These are phyloP conservation scores for Monosporascus cannonballus DNA, from an alignment of 2,329 filamentous ascomycete species.

Conservation along the genomic window DNA sequence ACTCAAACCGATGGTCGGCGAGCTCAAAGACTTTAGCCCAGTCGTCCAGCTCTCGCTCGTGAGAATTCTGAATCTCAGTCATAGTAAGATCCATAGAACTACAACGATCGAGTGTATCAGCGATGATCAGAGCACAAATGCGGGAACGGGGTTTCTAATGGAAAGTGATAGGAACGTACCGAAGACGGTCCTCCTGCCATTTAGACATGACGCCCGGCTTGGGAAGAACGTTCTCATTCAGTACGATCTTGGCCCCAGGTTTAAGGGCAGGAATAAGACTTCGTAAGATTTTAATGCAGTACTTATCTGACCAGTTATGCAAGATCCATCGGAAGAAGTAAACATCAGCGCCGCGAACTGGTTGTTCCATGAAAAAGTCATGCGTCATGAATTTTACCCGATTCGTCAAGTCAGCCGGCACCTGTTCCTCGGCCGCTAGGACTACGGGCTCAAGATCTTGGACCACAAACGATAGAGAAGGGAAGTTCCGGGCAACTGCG, in stretches of 20 bases:
- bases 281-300: constrained; percentile 25
- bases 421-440: neutral
- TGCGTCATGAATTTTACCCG: constrained; percentile 25
- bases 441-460: constrained; percentile 22
- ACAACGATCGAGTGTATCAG: neutral
- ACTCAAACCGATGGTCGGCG: constrained; percentile 15
- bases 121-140: neutral
- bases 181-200: constrained; percentile 4
- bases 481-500: constrained; percentile 5
- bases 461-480: constrained; percentile 12
- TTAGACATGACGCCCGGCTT: constrained; percentile 1
- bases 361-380: constrained; percentile 36
- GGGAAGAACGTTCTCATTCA: constrained; percentile 5
- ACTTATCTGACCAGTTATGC: constrained; percentile 38
- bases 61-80: constrained; percentile 16
- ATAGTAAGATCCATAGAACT: constrained; percentile 18
- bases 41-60: constrained; percentile 17
- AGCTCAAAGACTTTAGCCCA: constrained; percentile 14
- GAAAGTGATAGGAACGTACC: constrained; percentile 1
- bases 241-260: constrained; percentile 28
- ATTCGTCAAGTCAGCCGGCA: constrained; percentile 1
- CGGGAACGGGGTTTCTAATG: neutral
- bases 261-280: constrained; percentile 32
- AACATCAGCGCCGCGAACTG: constrained; percentile 29
- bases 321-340: constrained; percentile 40